phyloP scores from a whole-genome alignment of 768 basidiomycete species.

The Amanita inopinata region DNA sequence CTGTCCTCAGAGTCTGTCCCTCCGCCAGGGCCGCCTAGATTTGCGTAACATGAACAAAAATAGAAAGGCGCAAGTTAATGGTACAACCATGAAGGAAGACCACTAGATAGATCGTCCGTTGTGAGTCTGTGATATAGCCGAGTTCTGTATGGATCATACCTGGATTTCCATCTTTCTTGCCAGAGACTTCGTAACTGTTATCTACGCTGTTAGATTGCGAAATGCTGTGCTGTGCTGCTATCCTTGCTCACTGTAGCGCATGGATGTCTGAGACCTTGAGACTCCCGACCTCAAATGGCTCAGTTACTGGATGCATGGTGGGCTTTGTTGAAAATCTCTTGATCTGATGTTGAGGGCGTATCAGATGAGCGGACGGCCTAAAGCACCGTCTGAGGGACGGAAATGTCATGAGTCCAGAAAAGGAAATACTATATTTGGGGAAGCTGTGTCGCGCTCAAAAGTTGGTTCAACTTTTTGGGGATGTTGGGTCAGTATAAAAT shows the following conservation, averaged over 20 bases:
- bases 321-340: background rate
- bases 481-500: too few relatives aligned
- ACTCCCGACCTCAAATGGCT: constrained; percentile 54
- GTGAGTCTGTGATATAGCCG: background rate
- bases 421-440: constrained; percentile 3
- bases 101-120: constrained; percentile 28
- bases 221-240: background rate
- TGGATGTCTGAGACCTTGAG: constrained; percentile 71
- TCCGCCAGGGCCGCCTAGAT: constrained; percentile 71
- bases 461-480: too few relatives aligned
- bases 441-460: background rate
- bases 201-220: constrained; percentile 1
- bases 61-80: background rate
- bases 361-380: background rate
- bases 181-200: constrained; percentile 75
- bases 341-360: background rate
- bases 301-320: constrained; percentile 57
- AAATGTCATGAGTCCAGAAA: background rate
- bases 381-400: background rate
- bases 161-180: constrained; percentile 67
- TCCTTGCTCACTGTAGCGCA: constrained; percentile 50
- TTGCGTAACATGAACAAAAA: constrained; percentile 4
- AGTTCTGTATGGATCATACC: constrained; percentile 30
- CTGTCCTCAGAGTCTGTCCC: constrained; percentile 61
- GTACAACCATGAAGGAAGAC: constrained; percentile 68